phyloP scores from a whole-genome alignment of 495 filamentous ascomycete genomes.

The Durotheca rogersii region DNA sequence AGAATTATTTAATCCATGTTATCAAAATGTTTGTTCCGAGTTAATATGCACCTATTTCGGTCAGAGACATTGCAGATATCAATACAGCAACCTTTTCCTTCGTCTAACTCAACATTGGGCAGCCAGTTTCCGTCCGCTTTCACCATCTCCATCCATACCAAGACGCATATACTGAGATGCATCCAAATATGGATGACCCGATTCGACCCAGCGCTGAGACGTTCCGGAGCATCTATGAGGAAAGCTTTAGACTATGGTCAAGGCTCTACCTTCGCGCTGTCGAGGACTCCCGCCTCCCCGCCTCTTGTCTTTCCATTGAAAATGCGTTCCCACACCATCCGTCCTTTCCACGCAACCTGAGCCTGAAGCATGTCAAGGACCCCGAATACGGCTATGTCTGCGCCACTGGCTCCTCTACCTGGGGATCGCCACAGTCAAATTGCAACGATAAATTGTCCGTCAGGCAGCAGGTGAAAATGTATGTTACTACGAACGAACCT shows the following conservation, averaged over 20 bases:
- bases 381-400: not conserved
- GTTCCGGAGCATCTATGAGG: not conserved
- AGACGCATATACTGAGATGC: too few relatives aligned
- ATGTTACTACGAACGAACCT: not conserved
- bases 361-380: not conserved
- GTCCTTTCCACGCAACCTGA: not conserved
- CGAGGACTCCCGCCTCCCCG: not conserved
- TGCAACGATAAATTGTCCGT: not conserved
- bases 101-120: too few relatives aligned
- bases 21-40: too few relatives aligned
- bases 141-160: too few relatives aligned
- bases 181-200: not conserved
- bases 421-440: not conserved
- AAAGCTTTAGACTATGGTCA: not conserved
- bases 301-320: not conserved
- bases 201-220: slow-evolving; percentile 3
- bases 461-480: not conserved
- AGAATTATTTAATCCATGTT: too few relatives aligned
- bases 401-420: not conserved
- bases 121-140: too few relatives aligned
- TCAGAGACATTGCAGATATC: too few relatives aligned
- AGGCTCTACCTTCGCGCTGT: not conserved
- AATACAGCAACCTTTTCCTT: too few relatives aligned
- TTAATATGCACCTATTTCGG: too few relatives aligned
- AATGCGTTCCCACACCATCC: not conserved